A percentile compares a stretch with the other conserved stretches of the same genome.
Evolutionary conservation across 768 basidiomycete genomes (phyloP).

Genomic region (Pleurotus cornucopiae): DNA sequence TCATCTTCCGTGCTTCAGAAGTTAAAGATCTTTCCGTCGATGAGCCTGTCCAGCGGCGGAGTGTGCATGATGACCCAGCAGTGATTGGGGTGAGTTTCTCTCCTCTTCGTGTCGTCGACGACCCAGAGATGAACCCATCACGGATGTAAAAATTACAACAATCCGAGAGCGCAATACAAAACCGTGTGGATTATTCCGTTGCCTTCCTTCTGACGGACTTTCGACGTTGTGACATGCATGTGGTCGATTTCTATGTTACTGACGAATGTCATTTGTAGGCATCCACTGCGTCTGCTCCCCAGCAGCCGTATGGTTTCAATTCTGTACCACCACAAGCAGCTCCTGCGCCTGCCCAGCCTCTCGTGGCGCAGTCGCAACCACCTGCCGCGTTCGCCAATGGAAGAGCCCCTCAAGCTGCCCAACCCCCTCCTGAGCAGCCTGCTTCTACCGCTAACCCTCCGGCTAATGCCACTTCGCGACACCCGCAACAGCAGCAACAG

Average conservation of each 20-base stretch:
- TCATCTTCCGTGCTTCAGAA: conserved; percentile 88
- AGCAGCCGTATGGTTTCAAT: conserved; percentile 25
- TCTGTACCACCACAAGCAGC: conserved; percentile 21
- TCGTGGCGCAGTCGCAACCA: conserved; percentile 17
- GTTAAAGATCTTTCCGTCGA: conserved; percentile 89
- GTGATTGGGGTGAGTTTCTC: conserved; percentile 63
- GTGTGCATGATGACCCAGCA: conserved; percentile 80
- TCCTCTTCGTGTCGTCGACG: conserved; percentile 10
- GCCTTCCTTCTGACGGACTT: conserved; percentile 37
- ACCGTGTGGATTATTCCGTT: conserved; percentile 30
- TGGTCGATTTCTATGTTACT: neutral
- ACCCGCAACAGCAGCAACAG: conserved; percentile 16
- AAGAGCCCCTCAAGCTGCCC: conserved; percentile 12
- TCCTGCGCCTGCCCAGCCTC: conserved; percentile 17
- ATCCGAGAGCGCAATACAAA: conserved; percentile 9
- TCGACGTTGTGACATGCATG: conserved; percentile 10
- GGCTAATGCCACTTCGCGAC: conserved; percentile 12
- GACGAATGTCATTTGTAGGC: neutral
- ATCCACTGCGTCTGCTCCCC: conserved; percentile 14
- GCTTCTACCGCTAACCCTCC: conserved; percentile 15
- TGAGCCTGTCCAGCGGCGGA: conserved; percentile 51
- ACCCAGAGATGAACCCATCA: conserved; percentile 7
- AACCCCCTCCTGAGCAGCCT: conserved; percentile 16
- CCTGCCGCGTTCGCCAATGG: neutral
- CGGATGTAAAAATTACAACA: conserved; percentile 7